phyloP scores from a whole-genome alignment of 2,329 filamentous ascomycete species.

The Phaeosphaeriaceae sp. region DNA sequence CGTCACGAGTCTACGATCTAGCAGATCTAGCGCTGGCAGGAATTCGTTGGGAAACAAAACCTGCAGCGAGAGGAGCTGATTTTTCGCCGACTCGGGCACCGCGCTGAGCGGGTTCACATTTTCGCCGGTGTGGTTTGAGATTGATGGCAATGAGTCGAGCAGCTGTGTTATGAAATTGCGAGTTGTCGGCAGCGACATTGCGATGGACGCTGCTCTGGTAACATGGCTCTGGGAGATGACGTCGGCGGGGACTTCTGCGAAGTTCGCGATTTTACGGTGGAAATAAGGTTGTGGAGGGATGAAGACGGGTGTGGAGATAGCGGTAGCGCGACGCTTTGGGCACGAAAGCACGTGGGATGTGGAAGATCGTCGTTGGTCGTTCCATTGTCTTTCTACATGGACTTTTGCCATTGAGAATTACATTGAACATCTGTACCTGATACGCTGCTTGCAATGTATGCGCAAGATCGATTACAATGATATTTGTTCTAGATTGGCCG shows the following conservation, averaged over 20 bases:
- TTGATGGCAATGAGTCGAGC: conserved; percentile 31
- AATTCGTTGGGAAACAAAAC: conserved; percentile 82
- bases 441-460: neutral
- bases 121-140: conserved; percentile 24
- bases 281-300: conserved; percentile 29
- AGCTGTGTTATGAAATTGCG: conserved; percentile 45
- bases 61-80: conserved; percentile 78
- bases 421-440: neutral
- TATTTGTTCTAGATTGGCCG: neutral
- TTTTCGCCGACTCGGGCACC: conserved; percentile 36
- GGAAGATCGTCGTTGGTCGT: neutral
- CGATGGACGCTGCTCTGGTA: conserved; percentile 2
- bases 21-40: conserved; percentile 83
- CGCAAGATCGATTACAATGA: neutral
- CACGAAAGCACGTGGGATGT: conserved; percentile 26
- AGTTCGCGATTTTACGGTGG: conserved; percentile 17
- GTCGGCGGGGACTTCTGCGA: conserved; percentile 14
- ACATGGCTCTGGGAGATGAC: conserved; percentile 21
- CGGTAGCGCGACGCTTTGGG: conserved; percentile 23
- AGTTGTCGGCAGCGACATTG: conserved; percentile 28
- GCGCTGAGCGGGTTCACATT: conserved; percentile 52
- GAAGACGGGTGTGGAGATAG: conserved; percentile 16
- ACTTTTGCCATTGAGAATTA: neutral
- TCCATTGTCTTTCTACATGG: neutral
- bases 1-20: conserved; percentile 78